These are phyloP conservation scores for Rhizopogon sp. DNA, from an alignment of 768 basidiomycete genomes.

Conservation along the genomic window DNA sequence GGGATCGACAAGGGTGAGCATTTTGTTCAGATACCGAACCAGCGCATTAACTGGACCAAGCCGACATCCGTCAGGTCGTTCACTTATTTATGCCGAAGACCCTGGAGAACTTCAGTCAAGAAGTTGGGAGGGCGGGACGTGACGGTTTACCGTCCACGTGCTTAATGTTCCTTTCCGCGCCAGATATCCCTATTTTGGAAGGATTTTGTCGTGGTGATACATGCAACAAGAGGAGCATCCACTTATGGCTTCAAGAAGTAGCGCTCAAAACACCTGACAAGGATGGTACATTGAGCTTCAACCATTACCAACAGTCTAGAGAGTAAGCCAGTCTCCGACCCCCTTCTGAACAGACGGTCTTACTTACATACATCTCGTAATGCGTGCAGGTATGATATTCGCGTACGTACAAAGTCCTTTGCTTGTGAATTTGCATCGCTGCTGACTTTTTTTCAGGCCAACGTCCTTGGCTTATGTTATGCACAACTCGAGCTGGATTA, in stretches of 20 bases:
- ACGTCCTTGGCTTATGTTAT: conserved; percentile 39
- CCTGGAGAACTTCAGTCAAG: conserved; percentile 41
- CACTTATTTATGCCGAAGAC: conserved; percentile 42
- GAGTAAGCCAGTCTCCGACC: conserved; percentile 19
- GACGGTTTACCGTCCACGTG: conserved; percentile 40
- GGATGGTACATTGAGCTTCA: conserved; percentile 37
- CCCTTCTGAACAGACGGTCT: not conserved
- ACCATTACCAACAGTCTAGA: conserved; percentile 35
- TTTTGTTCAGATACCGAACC: not conserved
- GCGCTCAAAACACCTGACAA: conserved; percentile 27
- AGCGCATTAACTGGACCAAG: conserved; percentile 5
- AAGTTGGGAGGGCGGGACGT: conserved; percentile 40
- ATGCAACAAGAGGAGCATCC: conserved; percentile 31
- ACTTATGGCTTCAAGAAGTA: conserved; percentile 38
- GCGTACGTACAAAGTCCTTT: conserved; percentile 17
- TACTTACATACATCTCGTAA: not conserved
- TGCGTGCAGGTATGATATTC: conserved; percentile 33
- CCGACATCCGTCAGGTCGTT: conserved; percentile 35
- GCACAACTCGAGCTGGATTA: conserved; percentile 45
- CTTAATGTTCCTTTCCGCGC: conserved; percentile 37
- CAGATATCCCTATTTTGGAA: conserved; percentile 42
- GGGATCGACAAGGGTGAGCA: conserved; percentile 35
- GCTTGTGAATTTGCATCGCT: not conserved
- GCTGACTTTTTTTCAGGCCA: conserved; percentile 22
- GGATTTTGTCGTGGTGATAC: conserved; percentile 47